A percentile compares a stretch with the other conserved stretches of the same genome.
phyloP scores from a whole-genome alignment of 192 early-diverging fungal species.

The Coemansia sp. region DNA sequence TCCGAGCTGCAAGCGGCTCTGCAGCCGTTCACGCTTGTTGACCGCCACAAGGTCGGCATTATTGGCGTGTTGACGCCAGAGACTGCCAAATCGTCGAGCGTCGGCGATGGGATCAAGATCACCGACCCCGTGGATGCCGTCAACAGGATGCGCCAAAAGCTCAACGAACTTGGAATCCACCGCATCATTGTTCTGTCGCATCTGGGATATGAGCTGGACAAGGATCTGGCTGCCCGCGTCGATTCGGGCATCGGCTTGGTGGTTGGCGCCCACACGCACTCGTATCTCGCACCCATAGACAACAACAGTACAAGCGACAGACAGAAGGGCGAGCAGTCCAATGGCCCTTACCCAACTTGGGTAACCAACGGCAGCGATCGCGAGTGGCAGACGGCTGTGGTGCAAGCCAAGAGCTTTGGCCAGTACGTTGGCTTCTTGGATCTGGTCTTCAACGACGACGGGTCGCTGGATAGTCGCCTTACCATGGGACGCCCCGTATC shows the following conservation, averaged over 20 bases:
- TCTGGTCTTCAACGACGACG: conserved; percentile 61
- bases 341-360: conserved; percentile 69
- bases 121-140: conserved; percentile 62
- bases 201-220: conserved; percentile 69
- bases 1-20: conserved; percentile 56
- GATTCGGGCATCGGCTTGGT: conserved; percentile 62
- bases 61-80: conserved; percentile 68
- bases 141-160: conserved; percentile 60
- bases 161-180: conserved; percentile 63
- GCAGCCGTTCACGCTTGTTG: conserved; percentile 70
- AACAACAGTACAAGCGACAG: conserved; percentile 3
- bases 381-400: conserved; percentile 67
- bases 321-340: conserved; percentile 7
- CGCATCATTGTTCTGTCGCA: conserved; percentile 72
- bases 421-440: conserved; percentile 69
- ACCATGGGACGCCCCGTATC: conserved; percentile 62
- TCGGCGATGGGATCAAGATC: conserved; percentile 54
- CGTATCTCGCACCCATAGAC: conserved; percentile 57
- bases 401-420: conserved; percentile 71
- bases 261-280: conserved; percentile 78
- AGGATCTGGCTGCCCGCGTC: conserved; percentile 58
- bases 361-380: conserved; percentile 52
- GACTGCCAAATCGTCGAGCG: conserved; percentile 58
- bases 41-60: conserved; percentile 66
- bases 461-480: conserved; percentile 54